Conservation (phyloP, 306 rosid genomes). For the Neltuma alba region DNA sequence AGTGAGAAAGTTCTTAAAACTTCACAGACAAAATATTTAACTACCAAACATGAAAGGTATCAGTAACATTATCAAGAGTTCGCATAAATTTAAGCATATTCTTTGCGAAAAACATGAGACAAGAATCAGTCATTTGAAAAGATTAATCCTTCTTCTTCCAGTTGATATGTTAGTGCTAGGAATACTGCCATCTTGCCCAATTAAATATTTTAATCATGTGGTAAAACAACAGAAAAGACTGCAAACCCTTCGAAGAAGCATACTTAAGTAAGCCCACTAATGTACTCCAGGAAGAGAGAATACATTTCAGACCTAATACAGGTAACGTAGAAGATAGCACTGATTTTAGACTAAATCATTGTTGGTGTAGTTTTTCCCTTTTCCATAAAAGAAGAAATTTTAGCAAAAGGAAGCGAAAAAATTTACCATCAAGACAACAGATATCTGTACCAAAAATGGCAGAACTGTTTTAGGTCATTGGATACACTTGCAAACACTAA, state of each 20-base stretch:
- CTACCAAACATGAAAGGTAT: constrained; percentile 16
- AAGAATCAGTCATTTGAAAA: constrained; percentile 12
- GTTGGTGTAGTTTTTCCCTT: neutral
- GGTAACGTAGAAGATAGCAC: neutral
- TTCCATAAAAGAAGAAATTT: neutral
- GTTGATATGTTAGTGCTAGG: neutral
- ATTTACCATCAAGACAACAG: constrained; percentile 1
- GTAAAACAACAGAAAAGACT: neutral
- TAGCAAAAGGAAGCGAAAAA: neutral
- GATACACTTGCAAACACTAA: neutral
- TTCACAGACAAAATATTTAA: constrained; percentile 22
- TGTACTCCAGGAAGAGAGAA: constrained; percentile 13
- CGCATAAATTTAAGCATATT: constrained; percentile 4
- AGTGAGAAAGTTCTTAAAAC: constrained; percentile 13
- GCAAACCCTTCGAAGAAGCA: constrained; percentile 5
- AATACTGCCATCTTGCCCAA: neutral
- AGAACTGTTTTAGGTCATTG: neutral
- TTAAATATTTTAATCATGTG: neutral
- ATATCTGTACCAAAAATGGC: neutral
- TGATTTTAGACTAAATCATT: neutral
- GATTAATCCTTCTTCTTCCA: neutral
- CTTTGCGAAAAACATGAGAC: constrained; percentile 14
- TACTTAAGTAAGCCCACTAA: neutral
- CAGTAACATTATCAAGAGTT: constrained; percentile 21
- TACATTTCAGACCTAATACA: neutral